Conservation (phyloP, 306 rosid species). For the Prosopis cineraria region DNA sequence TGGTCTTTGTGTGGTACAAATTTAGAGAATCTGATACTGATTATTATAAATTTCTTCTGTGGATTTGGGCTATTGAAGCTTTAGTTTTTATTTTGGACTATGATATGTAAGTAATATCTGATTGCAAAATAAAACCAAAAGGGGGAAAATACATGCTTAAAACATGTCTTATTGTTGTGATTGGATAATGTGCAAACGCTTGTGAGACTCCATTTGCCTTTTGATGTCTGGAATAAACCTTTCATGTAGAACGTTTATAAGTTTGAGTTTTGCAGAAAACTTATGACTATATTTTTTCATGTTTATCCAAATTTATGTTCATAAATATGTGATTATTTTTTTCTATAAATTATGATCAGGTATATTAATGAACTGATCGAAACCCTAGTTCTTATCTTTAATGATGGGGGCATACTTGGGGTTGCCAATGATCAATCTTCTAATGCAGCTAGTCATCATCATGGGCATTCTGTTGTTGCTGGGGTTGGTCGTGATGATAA, state of each 20-base stretch:
- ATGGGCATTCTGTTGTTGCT: constrained; percentile 43
- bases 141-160: background rate
- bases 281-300: constrained; percentile 8
- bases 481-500: constrained; percentile 40
- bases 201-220: background rate
- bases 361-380: constrained; percentile 83
- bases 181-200: constrained; percentile 4
- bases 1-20: constrained; percentile 12
- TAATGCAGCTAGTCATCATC: constrained; percentile 48
- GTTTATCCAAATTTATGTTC: constrained; percentile 19
- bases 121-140: constrained; percentile 3
- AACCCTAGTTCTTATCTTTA: constrained; percentile 57
- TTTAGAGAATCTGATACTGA: background rate
- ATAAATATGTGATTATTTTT: constrained; percentile 13
- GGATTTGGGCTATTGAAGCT: constrained; percentile 2
- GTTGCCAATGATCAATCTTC: constrained; percentile 45
- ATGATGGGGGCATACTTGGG: constrained; percentile 49
- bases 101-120: background rate
- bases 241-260: constrained; percentile 4
- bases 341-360: constrained; percentile 54
- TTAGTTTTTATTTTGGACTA: background rate
- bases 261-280: background rate
- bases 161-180: constrained; percentile 1
- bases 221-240: constrained; percentile 6
- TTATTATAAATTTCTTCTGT: background rate